Conservation (phyloP, 1,284 basidiomycete species). For the Apiotrichum gracile region DNA sequence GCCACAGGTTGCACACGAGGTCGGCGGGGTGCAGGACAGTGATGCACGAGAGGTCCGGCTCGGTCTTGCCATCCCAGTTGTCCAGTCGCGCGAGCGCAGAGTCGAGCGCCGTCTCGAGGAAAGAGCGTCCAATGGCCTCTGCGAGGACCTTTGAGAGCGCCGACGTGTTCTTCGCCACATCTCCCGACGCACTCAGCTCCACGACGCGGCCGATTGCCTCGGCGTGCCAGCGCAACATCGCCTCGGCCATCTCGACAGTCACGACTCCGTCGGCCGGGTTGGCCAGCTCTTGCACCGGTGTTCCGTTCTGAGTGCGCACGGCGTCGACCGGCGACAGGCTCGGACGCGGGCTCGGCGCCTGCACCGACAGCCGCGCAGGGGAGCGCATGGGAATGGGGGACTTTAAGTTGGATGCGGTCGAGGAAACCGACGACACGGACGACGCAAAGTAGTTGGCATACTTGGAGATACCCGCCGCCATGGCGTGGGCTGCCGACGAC, state of each 20-base stretch:
- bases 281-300: constrained; percentile 10
- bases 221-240: constrained; percentile 92
- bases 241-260: constrained; percentile 69
- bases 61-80: constrained; percentile 64
- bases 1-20: constrained; percentile 91
- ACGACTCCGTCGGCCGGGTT: constrained; percentile 73
- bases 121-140: constrained; percentile 77
- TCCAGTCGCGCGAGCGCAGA: constrained; percentile 71
- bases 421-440: constrained; percentile 34
- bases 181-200: constrained; percentile 69
- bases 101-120: constrained; percentile 85
- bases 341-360: constrained; percentile 6
- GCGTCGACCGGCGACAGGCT: constrained; percentile 1
- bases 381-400: constrained; percentile 6
- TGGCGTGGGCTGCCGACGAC: constrained; percentile 55
- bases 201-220: constrained; percentile 88
- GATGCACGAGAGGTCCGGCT: constrained; percentile 72
- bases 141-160: constrained; percentile 78
- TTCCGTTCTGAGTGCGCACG: not conserved
- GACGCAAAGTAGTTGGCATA: constrained; percentile 63
- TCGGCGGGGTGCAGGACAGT: constrained; percentile 69
- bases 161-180: constrained; percentile 90
- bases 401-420: constrained; percentile 19
- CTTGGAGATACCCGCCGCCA: constrained; percentile 55
- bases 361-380: constrained; percentile 7